Percentiles rank a stretch among this genome's conserved stretches.
These are phyloP conservation scores for Hansenula sp. DNA, from an alignment of 1,139 yeast species.

Conservation along the genomic window DNA sequence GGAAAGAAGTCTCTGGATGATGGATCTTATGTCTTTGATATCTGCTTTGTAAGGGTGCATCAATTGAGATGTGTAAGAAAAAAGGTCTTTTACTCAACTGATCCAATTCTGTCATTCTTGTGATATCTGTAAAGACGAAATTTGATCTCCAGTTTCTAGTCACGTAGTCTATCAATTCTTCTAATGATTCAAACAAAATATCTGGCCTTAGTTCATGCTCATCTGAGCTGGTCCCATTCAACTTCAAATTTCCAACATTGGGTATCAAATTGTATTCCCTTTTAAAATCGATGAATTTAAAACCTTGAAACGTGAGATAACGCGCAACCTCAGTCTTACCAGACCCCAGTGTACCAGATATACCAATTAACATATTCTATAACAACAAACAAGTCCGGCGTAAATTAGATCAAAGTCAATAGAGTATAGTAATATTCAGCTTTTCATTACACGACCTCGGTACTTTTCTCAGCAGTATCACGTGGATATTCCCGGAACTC, in stretches of 20 bases:
- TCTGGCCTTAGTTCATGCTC: slow-evolving; percentile 21
- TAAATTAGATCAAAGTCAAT: no score
- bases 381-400: no score
- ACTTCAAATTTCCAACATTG: slow-evolving; percentile 9
- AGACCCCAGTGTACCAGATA: slow-evolving; percentile 67
- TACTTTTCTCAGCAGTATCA: no score
- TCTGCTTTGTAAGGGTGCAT: slow-evolving; percentile 63
- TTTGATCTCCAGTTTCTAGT: slow-evolving; percentile 67
- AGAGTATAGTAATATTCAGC: no score
- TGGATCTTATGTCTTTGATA: slow-evolving; percentile 39
- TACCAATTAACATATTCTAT: slow-evolving; percentile 60
- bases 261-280: slow-evolving; percentile 4
- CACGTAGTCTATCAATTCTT: slow-evolving; percentile 52
- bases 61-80: slow-evolving; percentile 75
- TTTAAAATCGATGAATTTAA: slow-evolving; percentile 30
- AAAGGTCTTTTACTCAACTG: slow-evolving; percentile 72
- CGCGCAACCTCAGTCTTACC: slow-evolving; percentile 66
- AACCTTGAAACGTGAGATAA: slow-evolving; percentile 56
- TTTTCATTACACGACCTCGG: background rate
- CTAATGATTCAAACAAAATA: slow-evolving; percentile 31
- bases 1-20: slow-evolving; percentile 18
- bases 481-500: no score
- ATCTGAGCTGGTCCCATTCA: slow-evolving; percentile 9
- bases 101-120: slow-evolving; percentile 39
- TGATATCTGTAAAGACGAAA: slow-evolving; percentile 55